A percentile compares a stretch with the other conserved stretches of the same genome.
Conservation (phyloP, 208 protist genomes). For the Phytomonas francai region DNA sequence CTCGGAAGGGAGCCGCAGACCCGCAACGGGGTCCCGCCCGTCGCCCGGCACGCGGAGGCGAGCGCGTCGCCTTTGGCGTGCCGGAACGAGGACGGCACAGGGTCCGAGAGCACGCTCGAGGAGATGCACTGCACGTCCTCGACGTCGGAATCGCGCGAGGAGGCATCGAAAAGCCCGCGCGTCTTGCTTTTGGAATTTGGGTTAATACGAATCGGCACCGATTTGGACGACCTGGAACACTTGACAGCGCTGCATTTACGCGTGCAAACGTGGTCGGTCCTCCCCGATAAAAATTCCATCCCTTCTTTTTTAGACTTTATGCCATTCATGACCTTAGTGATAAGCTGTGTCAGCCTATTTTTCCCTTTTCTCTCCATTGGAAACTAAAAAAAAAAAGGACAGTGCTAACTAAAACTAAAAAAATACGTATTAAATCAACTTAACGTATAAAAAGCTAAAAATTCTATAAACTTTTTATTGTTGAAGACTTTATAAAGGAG, state of each 20-base stretch:
- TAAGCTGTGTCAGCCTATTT: not conserved
- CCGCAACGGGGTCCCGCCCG: slow-evolving; percentile 7
- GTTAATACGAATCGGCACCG: not conserved
- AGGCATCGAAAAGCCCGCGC: not conserved
- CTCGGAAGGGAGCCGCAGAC: slow-evolving; percentile 9
- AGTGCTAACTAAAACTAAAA: slow-evolving; percentile 1
- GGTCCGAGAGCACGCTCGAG: slow-evolving; percentile 25
- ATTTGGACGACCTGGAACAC: not conserved
- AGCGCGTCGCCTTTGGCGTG: not conserved
- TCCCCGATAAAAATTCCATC: not conserved
- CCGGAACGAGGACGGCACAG: slow-evolving; percentile 33
- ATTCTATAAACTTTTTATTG: slow-evolving; percentile 6
- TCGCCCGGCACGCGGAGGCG: slow-evolving; percentile 9
- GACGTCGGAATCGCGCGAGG: not conserved
- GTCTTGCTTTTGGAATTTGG: not conserved
- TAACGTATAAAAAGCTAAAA: not conserved
- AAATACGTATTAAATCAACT: slow-evolving; percentile 2
- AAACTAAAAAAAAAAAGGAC: slow-evolving; percentile 11
- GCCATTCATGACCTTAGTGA: not conserved
- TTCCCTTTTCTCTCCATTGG: slow-evolving; percentile 1
- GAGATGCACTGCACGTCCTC: slow-evolving; percentile 16
- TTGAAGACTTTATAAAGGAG: slow-evolving; percentile 9
- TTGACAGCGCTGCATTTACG: not conserved
- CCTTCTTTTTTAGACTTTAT: not conserved
- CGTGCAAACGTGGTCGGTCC: not conserved